A percentile compares a stretch with the other conserved stretches of the same genome.
phyloP scores from a whole-genome alignment of 1,284 basidiomycete species.

The Ustilago shanxiensis region DNA sequence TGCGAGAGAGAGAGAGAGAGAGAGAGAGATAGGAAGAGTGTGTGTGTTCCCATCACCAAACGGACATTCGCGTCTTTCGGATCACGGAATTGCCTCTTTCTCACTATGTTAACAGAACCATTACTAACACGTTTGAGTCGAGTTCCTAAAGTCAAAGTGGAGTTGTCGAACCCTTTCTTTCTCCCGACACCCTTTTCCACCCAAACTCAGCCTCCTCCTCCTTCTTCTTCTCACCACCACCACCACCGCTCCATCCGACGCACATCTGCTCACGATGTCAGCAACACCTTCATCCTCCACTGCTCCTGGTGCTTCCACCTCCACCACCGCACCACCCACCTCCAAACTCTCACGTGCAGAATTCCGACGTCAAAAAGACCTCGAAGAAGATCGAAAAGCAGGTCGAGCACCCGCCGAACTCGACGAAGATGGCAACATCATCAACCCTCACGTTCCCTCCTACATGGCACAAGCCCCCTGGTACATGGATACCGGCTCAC shows the following conservation, averaged over 20 bases:
- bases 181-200: no score
- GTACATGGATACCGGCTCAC: constrained; percentile 89
- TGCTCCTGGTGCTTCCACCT: background rate
- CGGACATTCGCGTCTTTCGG: background rate
- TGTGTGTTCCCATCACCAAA: no score
- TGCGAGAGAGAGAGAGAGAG: no score
- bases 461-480: constrained; percentile 86
- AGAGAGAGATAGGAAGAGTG: no score
- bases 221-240: background rate
- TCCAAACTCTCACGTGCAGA: constrained; percentile 92
- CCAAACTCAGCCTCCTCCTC: background rate
- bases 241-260: background rate
- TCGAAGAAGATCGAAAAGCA: constrained; percentile 92
- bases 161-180: background rate
- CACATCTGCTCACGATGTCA: constrained; percentile 57
- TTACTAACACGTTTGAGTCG: no score
- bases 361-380: constrained; percentile 91
- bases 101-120: background rate
- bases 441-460: constrained; percentile 95
- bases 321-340: constrained; percentile 72
- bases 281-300: constrained; percentile 47
- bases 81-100: constrained; percentile 11
- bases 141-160: background rate
- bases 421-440: constrained; percentile 91
- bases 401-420: constrained; percentile 95